A percentile compares a stretch with the other conserved stretches of the same genome.
phyloP scores from a whole-genome alignment of 805 yeast genomes.

The Schwanniomyces sp. region DNA sequence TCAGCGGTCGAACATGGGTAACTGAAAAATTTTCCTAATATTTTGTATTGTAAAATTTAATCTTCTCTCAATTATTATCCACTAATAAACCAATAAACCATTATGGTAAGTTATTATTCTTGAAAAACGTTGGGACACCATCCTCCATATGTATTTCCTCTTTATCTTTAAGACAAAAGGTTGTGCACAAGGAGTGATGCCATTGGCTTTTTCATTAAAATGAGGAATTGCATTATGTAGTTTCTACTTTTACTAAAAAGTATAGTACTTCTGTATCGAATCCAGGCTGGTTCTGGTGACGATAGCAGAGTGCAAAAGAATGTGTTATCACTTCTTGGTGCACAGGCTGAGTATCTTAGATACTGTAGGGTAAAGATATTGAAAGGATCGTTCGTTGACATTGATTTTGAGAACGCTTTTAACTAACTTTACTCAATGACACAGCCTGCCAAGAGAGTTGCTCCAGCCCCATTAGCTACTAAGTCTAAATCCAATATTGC shows the following conservation, averaged over 20 bases:
- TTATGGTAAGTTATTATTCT: constrained; percentile 29
- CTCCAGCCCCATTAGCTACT: constrained; percentile 47
- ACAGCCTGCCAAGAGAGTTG: constrained; percentile 58
- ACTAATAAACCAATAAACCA: constrained; percentile 1
- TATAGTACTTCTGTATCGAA: neutral
- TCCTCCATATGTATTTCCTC: constrained; percentile 17
- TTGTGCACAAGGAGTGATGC: constrained; percentile 27
- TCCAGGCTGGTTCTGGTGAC: neutral
- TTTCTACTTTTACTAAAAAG: neutral
- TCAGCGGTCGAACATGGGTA: neutral
- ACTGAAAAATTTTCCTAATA: neutral
- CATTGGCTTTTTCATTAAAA: constrained; percentile 13
- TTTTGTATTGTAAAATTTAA: neutral
- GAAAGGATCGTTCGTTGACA: constrained; percentile 25
- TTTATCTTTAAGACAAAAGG: constrained; percentile 10
- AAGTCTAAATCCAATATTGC: constrained; percentile 29
- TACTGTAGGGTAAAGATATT: constrained; percentile 39
- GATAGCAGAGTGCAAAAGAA: constrained; percentile 10
- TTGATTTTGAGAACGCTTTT: constrained; percentile 20
- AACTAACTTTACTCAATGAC: constrained; percentile 45
- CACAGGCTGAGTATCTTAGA: constrained; percentile 45
- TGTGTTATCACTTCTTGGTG: constrained; percentile 39
- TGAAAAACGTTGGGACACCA: constrained; percentile 25
- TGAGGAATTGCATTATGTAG: neutral
- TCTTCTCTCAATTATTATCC: neutral